Evolutionary conservation across 176 grass and related monocot species (phyloP), one percentile per base, ranked within the genome.

Genomic region (Alopecurus myosuroides): DNA sequence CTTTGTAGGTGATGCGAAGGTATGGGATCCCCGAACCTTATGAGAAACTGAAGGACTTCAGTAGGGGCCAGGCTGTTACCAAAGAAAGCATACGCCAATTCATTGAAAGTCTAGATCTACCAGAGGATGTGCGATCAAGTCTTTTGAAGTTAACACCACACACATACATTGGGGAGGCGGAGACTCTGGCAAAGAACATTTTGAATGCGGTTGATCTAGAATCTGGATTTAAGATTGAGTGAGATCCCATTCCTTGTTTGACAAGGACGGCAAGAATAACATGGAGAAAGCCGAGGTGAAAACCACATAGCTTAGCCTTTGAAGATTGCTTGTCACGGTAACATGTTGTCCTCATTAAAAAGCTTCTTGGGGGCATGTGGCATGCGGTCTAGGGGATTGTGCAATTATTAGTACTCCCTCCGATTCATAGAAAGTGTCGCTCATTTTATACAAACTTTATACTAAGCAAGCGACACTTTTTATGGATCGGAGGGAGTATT

Each of bases 1-100:
- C 61, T 74, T 74, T 80, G 61, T 68, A 99, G 91, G 97, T 99
- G 34, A 99, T 96, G 97, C 84, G 97, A 88, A 95, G 93, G 79
- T 92, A 94, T 84, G 89, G 85, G 50, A 89, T 99, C 49, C 89
- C 93, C 20, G 88, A 99, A 65, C 88, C 93, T 45, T 96, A 96
- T 51, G 94, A 99, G 79, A 99, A 96, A 71, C 91, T 99, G 77
- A 99, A 99, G 89, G 91, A 99, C 29, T 58, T 96, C n/a, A 92
- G 88, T 4, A 94, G 91, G 88, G 97, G 97, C 58, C 90, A 89
- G 81, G 82, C 55, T 74, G 94, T 96, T 42, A 84, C 92, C 34
- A 89, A 96, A 85, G 88, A 92, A 37, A 99, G 91, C 84, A 96
- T 99, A 78, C 82, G 78, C 71, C 73, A 77, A 18, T 99, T 99